These are phyloP conservation scores for Sanghuangporus baumii DNA, from an alignment of 1,284 basidiomycete species.

Conservation along the genomic window DNA sequence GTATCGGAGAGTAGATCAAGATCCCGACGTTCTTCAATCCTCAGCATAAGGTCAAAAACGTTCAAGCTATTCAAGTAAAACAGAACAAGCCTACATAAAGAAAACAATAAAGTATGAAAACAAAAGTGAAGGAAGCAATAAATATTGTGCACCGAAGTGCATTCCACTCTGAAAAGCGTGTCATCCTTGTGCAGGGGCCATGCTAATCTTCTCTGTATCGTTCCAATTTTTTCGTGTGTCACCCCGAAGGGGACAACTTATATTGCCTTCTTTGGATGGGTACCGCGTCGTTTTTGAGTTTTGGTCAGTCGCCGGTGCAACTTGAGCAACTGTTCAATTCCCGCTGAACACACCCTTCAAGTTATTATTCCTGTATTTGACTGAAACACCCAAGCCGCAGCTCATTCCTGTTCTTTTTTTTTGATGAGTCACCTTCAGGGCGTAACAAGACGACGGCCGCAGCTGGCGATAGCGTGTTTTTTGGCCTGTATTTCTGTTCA, in stretches of 20 bases:
- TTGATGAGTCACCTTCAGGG: background rate
- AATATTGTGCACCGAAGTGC: slow-evolving; percentile 21
- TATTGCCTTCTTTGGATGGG: background rate
- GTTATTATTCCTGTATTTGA: background rate
- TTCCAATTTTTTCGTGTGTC: slow-evolving; percentile 22
- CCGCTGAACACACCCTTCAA: background rate
- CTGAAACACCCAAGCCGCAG: background rate
- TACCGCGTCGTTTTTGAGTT: slow-evolving; percentile 1
- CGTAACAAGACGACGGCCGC: background rate
- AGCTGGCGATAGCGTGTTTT: background rate
- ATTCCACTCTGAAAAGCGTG: slow-evolving; percentile 22
- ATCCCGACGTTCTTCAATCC: too few relatives aligned
- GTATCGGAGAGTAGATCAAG: too few relatives aligned
- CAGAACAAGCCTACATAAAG: background rate
- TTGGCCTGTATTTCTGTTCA: background rate
- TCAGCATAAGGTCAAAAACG: too few relatives aligned
- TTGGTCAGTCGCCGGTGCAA: slow-evolving; percentile 16
- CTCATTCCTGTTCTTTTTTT: too few relatives aligned
- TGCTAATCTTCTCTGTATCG: slow-evolving; percentile 22
- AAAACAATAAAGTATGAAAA: background rate
- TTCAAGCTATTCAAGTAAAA: background rate
- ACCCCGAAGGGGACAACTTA: slow-evolving; percentile 20
- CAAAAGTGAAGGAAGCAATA: slow-evolving; percentile 11
- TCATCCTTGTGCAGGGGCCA: slow-evolving; percentile 22
- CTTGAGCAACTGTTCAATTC: background rate